phyloP scores from a whole-genome alignment of 2,329 filamentous ascomycete genomes.

The Cladosporium sp. region DNA sequence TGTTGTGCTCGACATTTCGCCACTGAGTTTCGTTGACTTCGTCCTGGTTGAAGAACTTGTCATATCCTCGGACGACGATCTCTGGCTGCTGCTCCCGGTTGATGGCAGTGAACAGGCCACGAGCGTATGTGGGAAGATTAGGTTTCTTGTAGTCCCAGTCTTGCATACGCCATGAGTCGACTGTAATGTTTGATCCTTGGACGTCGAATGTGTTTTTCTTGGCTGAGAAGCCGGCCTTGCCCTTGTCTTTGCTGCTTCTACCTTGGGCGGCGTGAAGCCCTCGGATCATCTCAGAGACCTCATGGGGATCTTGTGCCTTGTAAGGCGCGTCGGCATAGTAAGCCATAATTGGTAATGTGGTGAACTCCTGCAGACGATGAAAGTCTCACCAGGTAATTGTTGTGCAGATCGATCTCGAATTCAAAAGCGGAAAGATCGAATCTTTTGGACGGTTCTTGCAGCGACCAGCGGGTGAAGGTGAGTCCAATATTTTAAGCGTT shows the following conservation, averaged over 20 bases:
- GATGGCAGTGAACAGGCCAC: conserved; percentile 85
- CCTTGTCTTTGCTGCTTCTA: conserved; percentile 44
- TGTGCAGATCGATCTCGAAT: background rate
- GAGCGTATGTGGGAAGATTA: conserved; percentile 84
- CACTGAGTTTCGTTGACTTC: conserved; percentile 81
- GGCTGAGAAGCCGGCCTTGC: conserved; percentile 62
- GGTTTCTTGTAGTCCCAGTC: conserved; percentile 94
- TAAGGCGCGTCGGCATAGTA: conserved; percentile 55
- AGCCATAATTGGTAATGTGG: conserved; percentile 43
- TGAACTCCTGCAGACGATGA: no score
- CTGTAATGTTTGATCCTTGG: conserved; percentile 59
- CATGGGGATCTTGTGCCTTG: conserved; percentile 63
- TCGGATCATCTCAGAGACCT: conserved; percentile 63
- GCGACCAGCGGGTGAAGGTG: background rate
- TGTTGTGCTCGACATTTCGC: conserved; percentile 70
- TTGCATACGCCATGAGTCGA: conserved; percentile 89
- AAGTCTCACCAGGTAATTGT: background rate
- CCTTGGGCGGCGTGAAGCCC: conserved; percentile 55
- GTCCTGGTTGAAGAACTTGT: conserved; percentile 96
- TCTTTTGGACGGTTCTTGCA: conserved; percentile 1
- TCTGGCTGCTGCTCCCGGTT: conserved; percentile 62
- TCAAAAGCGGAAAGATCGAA: background rate
- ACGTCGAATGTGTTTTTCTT: conserved; percentile 78
- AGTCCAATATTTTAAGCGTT: background rate
- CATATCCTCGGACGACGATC: conserved; percentile 86